Evolutionary conservation across 257 asterid species (phyloP).

Genomic region (Nicotiana obtusifolia): DNA sequence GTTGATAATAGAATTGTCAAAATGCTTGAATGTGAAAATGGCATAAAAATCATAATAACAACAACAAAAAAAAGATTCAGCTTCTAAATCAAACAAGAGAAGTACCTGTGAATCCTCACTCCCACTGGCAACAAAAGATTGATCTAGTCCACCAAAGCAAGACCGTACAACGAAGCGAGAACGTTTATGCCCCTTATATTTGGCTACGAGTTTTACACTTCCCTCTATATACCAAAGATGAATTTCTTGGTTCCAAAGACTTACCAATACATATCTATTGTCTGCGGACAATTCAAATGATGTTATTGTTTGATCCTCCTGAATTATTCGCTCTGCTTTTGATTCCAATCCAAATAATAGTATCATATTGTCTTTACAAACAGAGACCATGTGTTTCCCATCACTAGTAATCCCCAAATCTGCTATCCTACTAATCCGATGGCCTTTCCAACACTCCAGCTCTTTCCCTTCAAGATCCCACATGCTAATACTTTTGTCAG

Average conservation of each 20-base stretch:
- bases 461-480: slow-evolving; percentile 91
- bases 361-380: slow-evolving; percentile 56
- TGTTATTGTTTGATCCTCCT: slow-evolving; percentile 65
- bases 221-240: slow-evolving; percentile 87
- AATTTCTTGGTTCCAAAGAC: slow-evolving; percentile 64
- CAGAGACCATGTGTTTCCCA: slow-evolving; percentile 65
- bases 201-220: slow-evolving; percentile 42
- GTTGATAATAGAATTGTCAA: not conserved
- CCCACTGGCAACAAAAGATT: slow-evolving; percentile 87
- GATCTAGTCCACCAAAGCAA: slow-evolving; percentile 82
- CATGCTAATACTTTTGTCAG: slow-evolving; percentile 76
- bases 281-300: slow-evolving; percentile 75
- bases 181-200: slow-evolving; percentile 77
- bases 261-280: slow-evolving; percentile 60
- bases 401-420: slow-evolving; percentile 61
- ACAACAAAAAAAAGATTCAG: not conserved
- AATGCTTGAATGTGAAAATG: not conserved
- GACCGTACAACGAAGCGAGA: slow-evolving; percentile 71
- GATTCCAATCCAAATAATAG: slow-evolving; percentile 68
- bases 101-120: slow-evolving; percentile 93
- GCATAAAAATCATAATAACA: not conserved
- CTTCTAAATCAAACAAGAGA: slow-evolving; percentile 4
- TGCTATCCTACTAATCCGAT: slow-evolving; percentile 46
- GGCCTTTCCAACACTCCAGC: slow-evolving; percentile 80
- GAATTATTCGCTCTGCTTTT: slow-evolving; percentile 53